These are phyloP conservation scores for Talaromyces islandicus DNA, from an alignment of 2,329 filamentous ascomycete genomes.

Conservation along the genomic window DNA sequence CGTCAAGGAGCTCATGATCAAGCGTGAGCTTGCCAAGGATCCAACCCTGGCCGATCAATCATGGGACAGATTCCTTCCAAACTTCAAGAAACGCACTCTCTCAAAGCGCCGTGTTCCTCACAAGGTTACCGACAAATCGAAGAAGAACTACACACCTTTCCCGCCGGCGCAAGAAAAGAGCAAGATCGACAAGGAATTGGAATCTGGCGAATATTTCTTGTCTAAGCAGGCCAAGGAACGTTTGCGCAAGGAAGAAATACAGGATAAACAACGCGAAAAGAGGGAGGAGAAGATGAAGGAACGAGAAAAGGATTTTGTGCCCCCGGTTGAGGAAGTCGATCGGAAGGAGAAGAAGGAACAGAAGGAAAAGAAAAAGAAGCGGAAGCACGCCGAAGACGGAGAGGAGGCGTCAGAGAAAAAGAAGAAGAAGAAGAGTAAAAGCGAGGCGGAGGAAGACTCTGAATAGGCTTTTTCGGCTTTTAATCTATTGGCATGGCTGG, in stretches of 20 bases:
- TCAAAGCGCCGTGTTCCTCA: constrained; percentile 75
- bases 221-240: constrained; percentile 88
- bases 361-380: constrained; percentile 21
- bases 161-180: constrained; percentile 96
- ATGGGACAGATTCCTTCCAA: constrained; percentile 93
- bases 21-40: constrained; percentile 84
- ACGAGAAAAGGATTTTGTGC: constrained; percentile 77
- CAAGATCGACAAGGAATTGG: constrained; percentile 97
- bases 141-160: constrained; percentile 96
- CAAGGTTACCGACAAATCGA: constrained; percentile 86
- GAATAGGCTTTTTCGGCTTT: background rate
- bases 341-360: constrained; percentile 43
- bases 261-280: constrained; percentile 79
- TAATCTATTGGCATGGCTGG: background rate
- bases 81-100: constrained; percentile 92
- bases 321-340: constrained; percentile 71
- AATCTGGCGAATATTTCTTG: constrained; percentile 94
- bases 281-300: constrained; percentile 84
- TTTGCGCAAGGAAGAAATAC: constrained; percentile 68
- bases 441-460: background rate
- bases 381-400: constrained; percentile 19
- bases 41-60: constrained; percentile 79
- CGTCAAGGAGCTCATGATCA: constrained; percentile 95
- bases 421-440: constrained; percentile 16
- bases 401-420: constrained; percentile 46